These are phyloP conservation scores for Erigeron canadensis DNA, from an alignment of 129 eudicot genomes.

Conservation along the genomic window DNA sequence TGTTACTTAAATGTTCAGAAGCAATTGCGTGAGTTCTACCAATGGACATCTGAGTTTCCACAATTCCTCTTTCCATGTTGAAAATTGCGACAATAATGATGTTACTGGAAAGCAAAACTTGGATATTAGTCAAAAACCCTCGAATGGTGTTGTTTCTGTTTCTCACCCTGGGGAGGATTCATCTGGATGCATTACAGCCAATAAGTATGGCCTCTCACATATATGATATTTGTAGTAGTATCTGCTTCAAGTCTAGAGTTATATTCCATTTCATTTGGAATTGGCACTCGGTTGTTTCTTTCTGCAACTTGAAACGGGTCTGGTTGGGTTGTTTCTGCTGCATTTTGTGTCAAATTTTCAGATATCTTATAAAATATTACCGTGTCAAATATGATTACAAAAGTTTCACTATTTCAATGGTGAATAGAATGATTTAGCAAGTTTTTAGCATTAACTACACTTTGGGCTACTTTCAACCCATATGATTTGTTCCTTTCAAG, in stretches of 20 bases:
- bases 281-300: background rate
- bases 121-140: constrained; percentile 35
- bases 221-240: constrained; percentile 14
- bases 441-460: no score
- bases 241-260: background rate
- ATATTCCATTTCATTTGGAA: background rate
- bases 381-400: no score
- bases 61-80: constrained; percentile 39
- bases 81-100: constrained; percentile 32
- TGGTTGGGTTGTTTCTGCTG: no score
- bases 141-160: constrained; percentile 34
- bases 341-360: no score
- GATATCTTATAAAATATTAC: no score
- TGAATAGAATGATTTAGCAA: no score
- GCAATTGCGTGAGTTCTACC: constrained; percentile 45
- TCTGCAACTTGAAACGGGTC: no score
- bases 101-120: constrained; percentile 7
- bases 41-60: constrained; percentile 40
- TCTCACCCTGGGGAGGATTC: constrained; percentile 39
- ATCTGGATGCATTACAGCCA: constrained; percentile 29
- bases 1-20: constrained; percentile 38
- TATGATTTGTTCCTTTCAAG: no score
- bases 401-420: no score
- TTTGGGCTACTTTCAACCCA: no score
- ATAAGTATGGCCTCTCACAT: constrained; percentile 37